Percentiles rank a stretch among this genome's conserved stretches.
phyloP scores from a whole-genome alignment of 768 basidiomycete species.

The Tulasnella sp. region DNA sequence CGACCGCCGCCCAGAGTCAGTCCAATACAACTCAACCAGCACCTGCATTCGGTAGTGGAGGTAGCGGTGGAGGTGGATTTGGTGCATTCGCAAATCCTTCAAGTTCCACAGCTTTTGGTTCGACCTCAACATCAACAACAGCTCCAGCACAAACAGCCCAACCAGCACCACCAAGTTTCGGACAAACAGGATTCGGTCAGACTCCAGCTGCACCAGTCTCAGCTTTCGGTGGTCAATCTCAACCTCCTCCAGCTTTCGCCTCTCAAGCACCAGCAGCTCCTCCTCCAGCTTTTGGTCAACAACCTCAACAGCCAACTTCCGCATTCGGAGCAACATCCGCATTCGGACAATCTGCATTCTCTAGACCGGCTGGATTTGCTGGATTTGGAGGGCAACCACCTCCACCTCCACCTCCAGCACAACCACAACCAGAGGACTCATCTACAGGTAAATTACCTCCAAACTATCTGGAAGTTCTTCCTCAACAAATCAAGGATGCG shows the following conservation, averaged over 20 bases:
- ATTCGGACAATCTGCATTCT: slow-evolving; percentile 9
- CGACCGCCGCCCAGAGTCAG: slow-evolving; percentile 26
- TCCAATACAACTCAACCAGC: slow-evolving; percentile 14
- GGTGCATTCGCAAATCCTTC: slow-evolving; percentile 25
- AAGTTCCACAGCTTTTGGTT: slow-evolving; percentile 39
- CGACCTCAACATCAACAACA: slow-evolving; percentile 27
- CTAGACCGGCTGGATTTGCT: slow-evolving; percentile 35
- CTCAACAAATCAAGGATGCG: slow-evolving; percentile 37
- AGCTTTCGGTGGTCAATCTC: neutral
- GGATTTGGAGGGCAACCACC: too few relatives aligned
- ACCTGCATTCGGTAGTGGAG: neutral
- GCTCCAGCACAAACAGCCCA: too few relatives aligned
- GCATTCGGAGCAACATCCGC: slow-evolving; percentile 11
- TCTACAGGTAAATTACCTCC: slow-evolving; percentile 44
- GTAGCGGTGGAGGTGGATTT: slow-evolving; percentile 8
- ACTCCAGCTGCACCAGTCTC: neutral
- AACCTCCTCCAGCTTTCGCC: neutral
- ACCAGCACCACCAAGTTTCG: too few relatives aligned
- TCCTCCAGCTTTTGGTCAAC: slow-evolving; percentile 11
- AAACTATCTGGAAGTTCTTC: slow-evolving; percentile 46
- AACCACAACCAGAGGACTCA: slow-evolving; percentile 26
- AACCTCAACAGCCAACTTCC: neutral
- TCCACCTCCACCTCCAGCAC: neutral
- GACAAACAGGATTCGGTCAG: too few relatives aligned
- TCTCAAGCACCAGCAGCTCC: neutral